phyloP scores from a whole-genome alignment of 2,329 filamentous ascomycete genomes.

The Cadophora malorum region DNA sequence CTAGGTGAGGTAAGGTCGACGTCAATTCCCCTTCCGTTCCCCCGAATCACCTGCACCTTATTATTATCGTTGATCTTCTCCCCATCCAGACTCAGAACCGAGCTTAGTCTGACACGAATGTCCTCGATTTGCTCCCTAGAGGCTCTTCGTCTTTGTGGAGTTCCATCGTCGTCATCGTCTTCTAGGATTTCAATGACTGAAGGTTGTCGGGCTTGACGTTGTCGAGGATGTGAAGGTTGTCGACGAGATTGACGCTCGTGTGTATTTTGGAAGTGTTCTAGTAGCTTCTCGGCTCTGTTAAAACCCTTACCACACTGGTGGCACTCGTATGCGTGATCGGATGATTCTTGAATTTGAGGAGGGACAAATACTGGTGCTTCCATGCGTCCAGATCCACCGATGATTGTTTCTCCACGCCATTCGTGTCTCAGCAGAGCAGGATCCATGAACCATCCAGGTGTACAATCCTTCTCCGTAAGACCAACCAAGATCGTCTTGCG shows the following conservation, averaged over 20 bases:
- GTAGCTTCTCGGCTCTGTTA: background rate
- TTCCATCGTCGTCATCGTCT: background rate
- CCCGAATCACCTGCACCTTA: background rate
- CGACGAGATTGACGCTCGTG: constrained; percentile 11
- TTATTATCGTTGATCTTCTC: background rate
- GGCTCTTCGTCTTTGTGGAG: background rate
- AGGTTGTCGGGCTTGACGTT: background rate
- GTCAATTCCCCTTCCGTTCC: background rate
- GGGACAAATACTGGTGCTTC: background rate
- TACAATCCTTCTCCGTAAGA: constrained; percentile 26
- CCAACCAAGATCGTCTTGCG: background rate
- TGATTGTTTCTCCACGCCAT: constrained; percentile 28
- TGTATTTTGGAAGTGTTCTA: constrained; percentile 6
- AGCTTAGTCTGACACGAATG: background rate
- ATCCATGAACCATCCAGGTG: constrained; percentile 13
- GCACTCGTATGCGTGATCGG: constrained; percentile 1
- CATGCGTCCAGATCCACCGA: constrained; percentile 25
- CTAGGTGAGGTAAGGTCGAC: background rate
- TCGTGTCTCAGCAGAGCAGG: background rate
- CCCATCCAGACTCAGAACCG: constrained; percentile 10
- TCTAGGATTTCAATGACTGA: constrained; percentile 15
- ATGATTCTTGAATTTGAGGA: background rate
- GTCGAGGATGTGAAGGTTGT: background rate
- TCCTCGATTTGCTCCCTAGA: constrained; percentile 2
- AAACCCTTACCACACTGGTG: background rate